Percentiles rank a stretch among this genome's conserved stretches.
These are phyloP conservation scores for Blastocladiella britannica DNA, from an alignment of 192 early-diverging fungal species.

Conservation along the genomic window DNA sequence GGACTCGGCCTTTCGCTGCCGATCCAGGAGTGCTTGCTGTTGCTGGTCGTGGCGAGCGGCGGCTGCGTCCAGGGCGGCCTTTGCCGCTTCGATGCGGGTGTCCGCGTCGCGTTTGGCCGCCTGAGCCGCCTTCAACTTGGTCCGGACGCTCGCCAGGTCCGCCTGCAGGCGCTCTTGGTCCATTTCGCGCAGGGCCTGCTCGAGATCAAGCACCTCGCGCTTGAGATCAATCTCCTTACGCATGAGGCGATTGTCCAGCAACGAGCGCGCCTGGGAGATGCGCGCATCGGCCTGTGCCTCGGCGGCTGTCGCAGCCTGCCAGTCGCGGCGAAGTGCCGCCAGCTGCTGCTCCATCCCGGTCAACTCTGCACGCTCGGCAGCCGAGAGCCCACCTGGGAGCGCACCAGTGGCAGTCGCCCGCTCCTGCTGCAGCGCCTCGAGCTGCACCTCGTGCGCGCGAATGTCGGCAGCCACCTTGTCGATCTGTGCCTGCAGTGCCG, in stretches of 20 bases:
- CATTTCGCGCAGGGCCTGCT: background rate
- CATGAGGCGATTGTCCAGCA: conserved; percentile 26
- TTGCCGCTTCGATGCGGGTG: background rate
- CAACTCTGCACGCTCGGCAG: too few species aligned
- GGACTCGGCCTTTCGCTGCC: background rate
- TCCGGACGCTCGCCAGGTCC: background rate
- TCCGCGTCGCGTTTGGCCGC: background rate
- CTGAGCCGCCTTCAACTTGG: background rate
- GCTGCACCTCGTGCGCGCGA: background rate
- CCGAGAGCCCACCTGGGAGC: too few species aligned
- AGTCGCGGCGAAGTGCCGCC: conserved; percentile 1
- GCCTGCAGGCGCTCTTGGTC: background rate
- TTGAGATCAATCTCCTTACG: background rate
- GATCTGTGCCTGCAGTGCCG: conserved; percentile 3
- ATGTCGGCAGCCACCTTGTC: background rate
- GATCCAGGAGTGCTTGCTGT: background rate
- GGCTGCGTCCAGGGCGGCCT: background rate
- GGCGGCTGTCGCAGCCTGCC: conserved; percentile 1
- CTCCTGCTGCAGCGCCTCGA: background rate
- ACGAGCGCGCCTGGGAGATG: conserved; percentile 12
- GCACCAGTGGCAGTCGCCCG: too few species aligned
- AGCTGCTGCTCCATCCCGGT: background rate
- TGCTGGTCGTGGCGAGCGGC: background rate
- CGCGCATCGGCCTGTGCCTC: background rate
- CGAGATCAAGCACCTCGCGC: background rate